Evolutionary conservation across 495 filamentous ascomycete genomes (phyloP).

Genomic region (Xanthoparmelia taractica): DNA sequence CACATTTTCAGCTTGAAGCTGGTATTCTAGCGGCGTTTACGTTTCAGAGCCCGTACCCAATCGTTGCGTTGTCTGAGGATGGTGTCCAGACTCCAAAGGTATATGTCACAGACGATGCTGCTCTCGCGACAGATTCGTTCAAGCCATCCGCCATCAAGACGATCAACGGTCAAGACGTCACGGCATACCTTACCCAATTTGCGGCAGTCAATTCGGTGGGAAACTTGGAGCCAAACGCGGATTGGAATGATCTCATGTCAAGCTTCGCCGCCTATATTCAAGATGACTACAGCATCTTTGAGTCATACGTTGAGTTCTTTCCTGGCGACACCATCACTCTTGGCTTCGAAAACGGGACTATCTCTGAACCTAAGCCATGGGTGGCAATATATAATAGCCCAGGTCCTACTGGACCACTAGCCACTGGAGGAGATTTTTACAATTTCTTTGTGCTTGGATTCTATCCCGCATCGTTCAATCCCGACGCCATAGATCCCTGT

Average conservation of each 20-base stretch:
- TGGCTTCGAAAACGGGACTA: conserved; percentile 34
- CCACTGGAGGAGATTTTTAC: conserved; percentile 44
- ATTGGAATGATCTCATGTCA: conserved; percentile 43
- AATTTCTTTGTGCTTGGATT: conserved; percentile 40
- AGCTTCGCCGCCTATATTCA: conserved; percentile 38
- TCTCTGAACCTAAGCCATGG: conserved; percentile 24
- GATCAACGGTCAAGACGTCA: conserved; percentile 39
- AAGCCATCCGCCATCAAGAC: conserved; percentile 35
- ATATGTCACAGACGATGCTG: conserved; percentile 26
- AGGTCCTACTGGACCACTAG: conserved; percentile 34
- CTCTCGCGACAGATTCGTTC: conserved; percentile 10
- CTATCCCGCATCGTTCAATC: conserved; percentile 28
- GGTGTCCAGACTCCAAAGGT: conserved; percentile 40
- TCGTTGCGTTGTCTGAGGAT: conserved; percentile 44
- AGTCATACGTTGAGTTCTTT: conserved; percentile 35
- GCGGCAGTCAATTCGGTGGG: conserved; percentile 35
- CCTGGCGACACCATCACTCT: conserved; percentile 38
- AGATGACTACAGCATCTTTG: conserved; percentile 29
- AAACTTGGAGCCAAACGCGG: conserved; percentile 39
- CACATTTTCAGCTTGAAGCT: conserved; percentile 35
- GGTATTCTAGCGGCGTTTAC: conserved; percentile 37
- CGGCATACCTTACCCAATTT: conserved; percentile 35
- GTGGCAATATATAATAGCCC: conserved; percentile 33
- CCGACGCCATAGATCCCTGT: conserved; percentile 11
- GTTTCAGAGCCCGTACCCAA: conserved; percentile 36